A percentile compares a stretch with the other conserved stretches of the same genome.
These are phyloP conservation scores for Suillus spraguei DNA, from an alignment of 768 basidiomycete genomes.

Conservation along the genomic window DNA sequence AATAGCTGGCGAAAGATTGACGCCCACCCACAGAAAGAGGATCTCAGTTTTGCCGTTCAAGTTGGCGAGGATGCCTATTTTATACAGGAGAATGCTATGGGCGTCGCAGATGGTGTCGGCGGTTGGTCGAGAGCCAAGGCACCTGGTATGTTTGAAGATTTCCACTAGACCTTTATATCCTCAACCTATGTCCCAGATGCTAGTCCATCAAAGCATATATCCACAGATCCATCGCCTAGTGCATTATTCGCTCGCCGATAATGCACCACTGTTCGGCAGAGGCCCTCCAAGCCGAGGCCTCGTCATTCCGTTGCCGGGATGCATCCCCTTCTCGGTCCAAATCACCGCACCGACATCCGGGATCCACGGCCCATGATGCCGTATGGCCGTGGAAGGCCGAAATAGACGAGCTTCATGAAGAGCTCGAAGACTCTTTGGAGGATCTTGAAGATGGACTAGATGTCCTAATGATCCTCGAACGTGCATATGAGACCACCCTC, in stretches of 20 bases:
- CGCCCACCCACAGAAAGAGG: conserved; percentile 31
- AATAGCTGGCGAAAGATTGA: conserved; percentile 31
- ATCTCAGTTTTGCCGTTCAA: conserved; percentile 61
- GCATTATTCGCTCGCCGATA: conserved; percentile 73
- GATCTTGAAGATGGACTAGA: conserved; percentile 73
- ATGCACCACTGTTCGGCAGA: conserved; percentile 86
- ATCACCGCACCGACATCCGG: conserved; percentile 44
- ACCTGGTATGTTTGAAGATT: conserved; percentile 30
- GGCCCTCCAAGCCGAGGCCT: conserved; percentile 24
- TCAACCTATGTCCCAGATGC: conserved; percentile 17
- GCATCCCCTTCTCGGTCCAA: conserved; percentile 43
- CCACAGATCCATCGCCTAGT: conserved; percentile 43
- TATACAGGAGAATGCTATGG: conserved; percentile 80
- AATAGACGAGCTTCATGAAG: conserved; percentile 45
- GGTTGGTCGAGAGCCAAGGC: conserved; percentile 69
- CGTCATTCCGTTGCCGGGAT: conserved; percentile 21
- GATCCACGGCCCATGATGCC: conserved; percentile 26
- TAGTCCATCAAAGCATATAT: conserved; percentile 32
- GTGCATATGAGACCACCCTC: conserved; percentile 67
- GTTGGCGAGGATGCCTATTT: conserved; percentile 96
- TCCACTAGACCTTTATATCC: not conserved
- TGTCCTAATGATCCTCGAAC: conserved; percentile 67
- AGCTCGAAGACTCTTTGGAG: conserved; percentile 50
- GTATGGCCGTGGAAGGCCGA: conserved; percentile 34
- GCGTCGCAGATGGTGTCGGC: conserved; percentile 94